These are phyloP conservation scores for Candida ovalis DNA, from an alignment of 805 yeast species.

Conservation along the genomic window DNA sequence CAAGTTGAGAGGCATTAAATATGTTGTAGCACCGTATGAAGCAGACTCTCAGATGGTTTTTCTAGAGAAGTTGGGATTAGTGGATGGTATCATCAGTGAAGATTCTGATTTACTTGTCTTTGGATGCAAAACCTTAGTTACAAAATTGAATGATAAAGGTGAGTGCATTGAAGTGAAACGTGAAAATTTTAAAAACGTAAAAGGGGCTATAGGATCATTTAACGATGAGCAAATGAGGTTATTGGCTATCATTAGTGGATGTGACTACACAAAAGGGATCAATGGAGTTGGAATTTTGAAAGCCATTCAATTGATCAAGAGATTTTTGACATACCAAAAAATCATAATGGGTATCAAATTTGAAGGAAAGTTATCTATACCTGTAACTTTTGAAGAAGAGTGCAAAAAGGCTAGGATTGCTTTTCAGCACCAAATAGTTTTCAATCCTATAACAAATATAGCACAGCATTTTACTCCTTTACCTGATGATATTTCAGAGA, in stretches of 20 bases:
- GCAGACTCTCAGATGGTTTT: constrained; percentile 97
- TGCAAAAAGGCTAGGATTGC: constrained; percentile 69
- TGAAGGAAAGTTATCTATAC: constrained; percentile 57
- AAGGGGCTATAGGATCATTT: constrained; percentile 43
- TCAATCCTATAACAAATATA: constrained; percentile 50
- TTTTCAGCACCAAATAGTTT: constrained; percentile 83
- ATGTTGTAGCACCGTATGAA: constrained; percentile 95
- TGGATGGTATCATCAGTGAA: constrained; percentile 86
- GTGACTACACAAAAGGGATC: constrained; percentile 91
- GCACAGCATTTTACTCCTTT: constrained; percentile 60
- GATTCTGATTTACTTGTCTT: constrained; percentile 90
- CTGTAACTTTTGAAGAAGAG: constrained; percentile 55
- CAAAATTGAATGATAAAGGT: constrained; percentile 72
- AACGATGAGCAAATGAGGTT: constrained; percentile 58
- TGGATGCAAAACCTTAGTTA: constrained; percentile 73
- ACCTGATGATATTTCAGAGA: constrained; percentile 37
- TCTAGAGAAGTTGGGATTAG: constrained; percentile 67
- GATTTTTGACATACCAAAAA: constrained; percentile 48
- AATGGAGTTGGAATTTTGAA: constrained; percentile 76
- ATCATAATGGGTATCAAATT: constrained; percentile 53
- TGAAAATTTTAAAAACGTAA: constrained; percentile 41
- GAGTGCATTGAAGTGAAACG: constrained; percentile 67
- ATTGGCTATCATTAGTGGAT: constrained; percentile 89
- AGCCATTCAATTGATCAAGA: constrained; percentile 59
- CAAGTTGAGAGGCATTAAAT: constrained; percentile 52